Base-by-base conservation (phyloP, 768 basidiomycete species). In the Leccinum boreale region DNA sequence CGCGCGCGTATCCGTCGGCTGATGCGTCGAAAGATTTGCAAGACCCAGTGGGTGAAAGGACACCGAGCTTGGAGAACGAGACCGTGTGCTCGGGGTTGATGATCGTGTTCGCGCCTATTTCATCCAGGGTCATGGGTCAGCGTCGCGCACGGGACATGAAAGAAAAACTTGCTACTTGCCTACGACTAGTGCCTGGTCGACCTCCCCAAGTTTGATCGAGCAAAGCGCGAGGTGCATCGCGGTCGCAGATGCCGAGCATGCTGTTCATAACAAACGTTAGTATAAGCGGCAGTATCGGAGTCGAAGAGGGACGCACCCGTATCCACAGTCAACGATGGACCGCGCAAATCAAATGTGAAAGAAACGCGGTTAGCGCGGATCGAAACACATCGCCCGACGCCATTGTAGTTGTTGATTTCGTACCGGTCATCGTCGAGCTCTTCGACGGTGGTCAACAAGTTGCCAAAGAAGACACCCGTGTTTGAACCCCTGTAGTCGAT, bases 261-360 rank as follows among this genome's bases (percentile, higher is more conserved):
- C 67, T 68, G 39, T 50, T 36, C 26, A 19, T 24, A 48, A 12
- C 21, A 8, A 50, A 3, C 1, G 31, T 17, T 8, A 19, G 21
- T 44, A 2, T 21, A 2, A 44, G 11, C 11, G 1, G 3, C 1
- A 21, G 42, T 19, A 3, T 21, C 11, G 42, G 19, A 44, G 11
- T 19, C 3, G 42, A 44, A 6, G 11, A 28, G 11, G 44, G 2
- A 47, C 58, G 1, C 36, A 70, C 68, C 67, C 2, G 65, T 65
- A 58, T 83, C 81, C 0, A 77, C 62, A 5, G 80, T 77, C 33
- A 82, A 58, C 4, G 82, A 83, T 12, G 82, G 82, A 12, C 81
- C 81, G 1, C 67, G 72, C 19, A 76, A 56, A 51, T 77, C 73
- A 46, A 75, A 67, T 0, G 66, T 66, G 58, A 70, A 76, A 17